These are phyloP conservation scores for Przewalskia tangutica DNA, from an alignment of 257 asterid species.

Conservation along the genomic window DNA sequence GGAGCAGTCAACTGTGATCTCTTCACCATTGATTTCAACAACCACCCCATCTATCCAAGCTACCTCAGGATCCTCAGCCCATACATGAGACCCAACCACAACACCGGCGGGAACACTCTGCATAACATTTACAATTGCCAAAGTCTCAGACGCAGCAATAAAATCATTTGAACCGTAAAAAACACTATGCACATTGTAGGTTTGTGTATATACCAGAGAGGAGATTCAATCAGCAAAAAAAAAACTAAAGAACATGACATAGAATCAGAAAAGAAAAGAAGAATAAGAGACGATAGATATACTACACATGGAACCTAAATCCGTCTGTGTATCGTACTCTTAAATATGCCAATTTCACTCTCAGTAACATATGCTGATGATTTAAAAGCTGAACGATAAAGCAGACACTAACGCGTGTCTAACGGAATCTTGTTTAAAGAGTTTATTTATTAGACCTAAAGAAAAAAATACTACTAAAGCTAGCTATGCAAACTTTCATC, in stretches of 20 bases:
- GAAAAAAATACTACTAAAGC: neutral
- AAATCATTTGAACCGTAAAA: neutral
- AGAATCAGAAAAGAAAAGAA: neutral
- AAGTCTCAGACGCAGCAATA: neutral
- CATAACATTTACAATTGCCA: conserved; percentile 12
- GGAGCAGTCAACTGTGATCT: conserved; percentile 50
- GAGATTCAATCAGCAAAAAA: neutral
- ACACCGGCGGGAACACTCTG: conserved; percentile 57
- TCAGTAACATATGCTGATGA: neutral
- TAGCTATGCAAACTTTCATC: neutral
- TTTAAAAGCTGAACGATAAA: neutral
- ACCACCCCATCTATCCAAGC: conserved; percentile 91
- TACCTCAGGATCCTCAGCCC: conserved; percentile 85
- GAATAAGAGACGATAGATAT: neutral
- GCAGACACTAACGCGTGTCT: neutral
- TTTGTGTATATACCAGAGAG: neutral
- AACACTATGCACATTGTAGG: neutral
- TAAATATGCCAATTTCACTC: neutral
- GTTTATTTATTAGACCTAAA: neutral
- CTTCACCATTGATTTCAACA: conserved; percentile 51
- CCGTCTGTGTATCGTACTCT: neutral
- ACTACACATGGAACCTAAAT: neutral
- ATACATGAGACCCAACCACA: conserved; percentile 81
- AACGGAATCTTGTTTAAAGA: neutral
- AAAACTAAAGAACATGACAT: neutral